Conservation (phyloP, 83 land plant species). For the Thuja plicata region DNA sequence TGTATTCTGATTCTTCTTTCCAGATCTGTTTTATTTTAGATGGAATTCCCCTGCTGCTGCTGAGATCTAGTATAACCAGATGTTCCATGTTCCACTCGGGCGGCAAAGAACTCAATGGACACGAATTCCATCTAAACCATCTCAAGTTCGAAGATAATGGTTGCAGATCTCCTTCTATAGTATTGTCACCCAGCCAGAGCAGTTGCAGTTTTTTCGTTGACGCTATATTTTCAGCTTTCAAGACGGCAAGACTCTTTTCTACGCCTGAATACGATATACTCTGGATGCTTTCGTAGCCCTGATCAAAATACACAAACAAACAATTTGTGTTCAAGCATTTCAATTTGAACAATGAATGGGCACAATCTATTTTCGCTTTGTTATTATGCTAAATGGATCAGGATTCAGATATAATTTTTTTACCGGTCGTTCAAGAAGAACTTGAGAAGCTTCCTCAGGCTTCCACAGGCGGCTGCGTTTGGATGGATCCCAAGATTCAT, state of each 20-base stretch:
- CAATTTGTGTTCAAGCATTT: too few species aligned
- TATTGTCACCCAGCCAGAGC: not conserved
- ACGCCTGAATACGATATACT: not conserved
- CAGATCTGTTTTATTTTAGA: not conserved
- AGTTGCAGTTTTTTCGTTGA: not conserved
- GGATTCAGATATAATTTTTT: too few species aligned
- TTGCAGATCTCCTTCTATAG: not conserved
- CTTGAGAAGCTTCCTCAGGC: not conserved
- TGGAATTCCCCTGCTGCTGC: not conserved
- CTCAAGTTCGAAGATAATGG: not conserved
- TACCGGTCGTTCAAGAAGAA: not conserved
- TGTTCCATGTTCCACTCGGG: not conserved
- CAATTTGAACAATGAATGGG: too few species aligned
- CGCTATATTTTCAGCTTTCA: not conserved
- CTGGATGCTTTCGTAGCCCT: not conserved
- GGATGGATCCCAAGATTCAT: not conserved
- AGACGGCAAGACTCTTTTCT: not conserved
- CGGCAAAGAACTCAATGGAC: not conserved
- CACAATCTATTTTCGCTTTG: too few species aligned
- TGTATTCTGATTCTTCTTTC: not conserved
- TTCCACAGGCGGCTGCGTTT: conserved; percentile 3
- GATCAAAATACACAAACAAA: not conserved
- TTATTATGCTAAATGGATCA: too few species aligned
- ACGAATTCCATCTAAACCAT: not conserved
- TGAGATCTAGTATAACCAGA: not conserved